These are phyloP conservation scores for Fusarium hostae DNA, from an alignment of 2,329 filamentous ascomycete genomes.

Conservation along the genomic window DNA sequence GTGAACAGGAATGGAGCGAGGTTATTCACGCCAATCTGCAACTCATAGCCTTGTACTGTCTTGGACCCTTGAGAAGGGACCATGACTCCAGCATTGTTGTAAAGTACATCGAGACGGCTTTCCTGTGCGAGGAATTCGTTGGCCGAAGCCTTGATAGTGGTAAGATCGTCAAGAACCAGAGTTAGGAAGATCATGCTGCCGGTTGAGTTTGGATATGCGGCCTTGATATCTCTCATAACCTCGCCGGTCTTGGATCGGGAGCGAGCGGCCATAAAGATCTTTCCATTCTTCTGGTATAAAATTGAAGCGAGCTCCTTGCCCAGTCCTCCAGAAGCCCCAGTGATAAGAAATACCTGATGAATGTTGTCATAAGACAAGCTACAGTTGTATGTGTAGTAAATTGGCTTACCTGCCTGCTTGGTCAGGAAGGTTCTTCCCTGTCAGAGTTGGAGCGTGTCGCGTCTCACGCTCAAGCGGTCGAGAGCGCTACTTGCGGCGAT, in stretches of 20 bases:
- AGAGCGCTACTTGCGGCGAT: rapidly evolving
- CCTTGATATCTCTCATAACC: slow-evolving; percentile 56
- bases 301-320: slow-evolving; percentile 62
- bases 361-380: rapidly evolving
- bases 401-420: slow-evolving; percentile 50
- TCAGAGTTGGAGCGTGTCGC: not conserved
- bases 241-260: slow-evolving; percentile 52
- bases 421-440: not conserved
- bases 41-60: slow-evolving; percentile 53
- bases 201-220: slow-evolving; percentile 44
- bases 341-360: slow-evolving; percentile 52
- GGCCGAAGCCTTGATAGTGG: slow-evolving; percentile 52
- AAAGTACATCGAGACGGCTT: slow-evolving; percentile 55
- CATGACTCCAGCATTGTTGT: slow-evolving; percentile 57
- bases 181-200: slow-evolving; percentile 51
- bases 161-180: slow-evolving; percentile 55
- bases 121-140: slow-evolving; percentile 52
- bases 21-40: slow-evolving; percentile 55
- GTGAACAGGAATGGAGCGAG: slow-evolving; percentile 54
- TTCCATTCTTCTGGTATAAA: slow-evolving; percentile 62
- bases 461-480: not conserved
- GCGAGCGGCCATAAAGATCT: slow-evolving; percentile 63
- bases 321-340: slow-evolving; percentile 51
- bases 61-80: slow-evolving; percentile 49
- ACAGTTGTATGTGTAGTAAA: not conserved